A percentile compares a stretch with the other conserved stretches of the same genome.
Evolutionary conservation across 1,284 basidiomycete species (phyloP).

Genomic region (Melampsora americana): DNA sequence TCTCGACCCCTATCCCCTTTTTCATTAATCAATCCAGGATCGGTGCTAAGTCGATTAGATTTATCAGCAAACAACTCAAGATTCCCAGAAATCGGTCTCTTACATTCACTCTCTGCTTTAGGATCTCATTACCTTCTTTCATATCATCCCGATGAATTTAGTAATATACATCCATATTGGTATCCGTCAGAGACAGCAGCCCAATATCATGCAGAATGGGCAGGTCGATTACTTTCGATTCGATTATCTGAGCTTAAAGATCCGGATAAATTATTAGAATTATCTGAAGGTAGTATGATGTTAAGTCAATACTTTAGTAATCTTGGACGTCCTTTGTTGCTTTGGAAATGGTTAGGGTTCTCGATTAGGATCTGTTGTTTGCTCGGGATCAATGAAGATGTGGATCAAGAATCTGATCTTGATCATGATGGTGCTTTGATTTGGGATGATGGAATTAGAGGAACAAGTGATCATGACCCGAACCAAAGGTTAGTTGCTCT

Average conservation of each 20-base stretch:
- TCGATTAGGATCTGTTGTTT: slow-evolving; percentile 29
- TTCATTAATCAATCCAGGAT: slow-evolving; percentile 23
- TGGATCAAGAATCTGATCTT: background rate
- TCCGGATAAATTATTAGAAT: slow-evolving; percentile 22
- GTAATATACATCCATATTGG: slow-evolving; percentile 25
- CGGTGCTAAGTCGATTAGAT: slow-evolving; percentile 18
- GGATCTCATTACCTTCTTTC: slow-evolving; percentile 24
- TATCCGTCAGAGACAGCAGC: background rate
- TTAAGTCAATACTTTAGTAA: slow-evolving; percentile 32
- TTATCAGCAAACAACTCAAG: background rate
- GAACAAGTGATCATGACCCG: background rate
- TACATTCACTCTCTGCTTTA: slow-evolving; percentile 39
- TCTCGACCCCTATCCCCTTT: slow-evolving; percentile 33
- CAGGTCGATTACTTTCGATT: slow-evolving; percentile 11
- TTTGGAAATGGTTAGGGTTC: slow-evolving; percentile 43
- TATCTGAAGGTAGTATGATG: slow-evolving; percentile 22
- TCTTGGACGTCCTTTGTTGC: slow-evolving; percentile 30
- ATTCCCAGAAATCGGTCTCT: slow-evolving; percentile 31
- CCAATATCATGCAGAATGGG: slow-evolving; percentile 27
- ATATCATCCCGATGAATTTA: background rate
- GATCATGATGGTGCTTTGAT: slow-evolving; percentile 5
- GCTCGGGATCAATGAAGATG: slow-evolving; percentile 19
- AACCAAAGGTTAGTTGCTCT: slow-evolving; percentile 12
- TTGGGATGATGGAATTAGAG: slow-evolving; percentile 36
- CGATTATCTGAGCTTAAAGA: background rate